These are phyloP conservation scores for Trichoderma sp. DNA, from an alignment of 2,329 filamentous ascomycete species.

Conservation along the genomic window DNA sequence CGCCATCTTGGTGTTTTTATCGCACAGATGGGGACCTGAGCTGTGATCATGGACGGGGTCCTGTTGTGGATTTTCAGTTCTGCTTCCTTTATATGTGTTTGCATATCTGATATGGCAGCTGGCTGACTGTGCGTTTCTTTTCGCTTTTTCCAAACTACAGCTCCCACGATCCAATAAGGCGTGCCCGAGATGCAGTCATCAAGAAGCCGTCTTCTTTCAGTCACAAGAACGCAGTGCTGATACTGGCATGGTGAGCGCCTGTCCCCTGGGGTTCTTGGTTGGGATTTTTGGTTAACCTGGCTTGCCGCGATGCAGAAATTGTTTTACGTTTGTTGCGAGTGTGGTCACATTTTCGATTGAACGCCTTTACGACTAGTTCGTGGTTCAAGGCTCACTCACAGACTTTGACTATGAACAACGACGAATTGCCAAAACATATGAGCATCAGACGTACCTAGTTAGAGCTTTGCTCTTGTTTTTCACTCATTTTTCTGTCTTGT, in stretches of 20 bases:
- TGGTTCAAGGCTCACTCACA: conserved; percentile 25
- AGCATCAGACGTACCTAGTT: neutral
- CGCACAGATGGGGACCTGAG: neutral
- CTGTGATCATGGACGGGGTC: conserved; percentile 2
- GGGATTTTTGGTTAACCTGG: neutral
- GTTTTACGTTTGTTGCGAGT: conserved; percentile 92
- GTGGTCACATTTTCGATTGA: conserved; percentile 80
- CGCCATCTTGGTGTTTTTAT: neutral
- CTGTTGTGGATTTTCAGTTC: conserved; percentile 33
- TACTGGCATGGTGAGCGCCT: conserved; percentile 86
- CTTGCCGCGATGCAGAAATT: conserved; percentile 64
- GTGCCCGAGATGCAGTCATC: conserved; percentile 82
- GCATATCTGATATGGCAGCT: conserved; percentile 33
- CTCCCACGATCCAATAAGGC: conserved; percentile 85
- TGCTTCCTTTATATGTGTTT: conserved; percentile 20
- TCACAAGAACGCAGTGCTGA: conserved; percentile 96
- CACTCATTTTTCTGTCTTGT: neutral
- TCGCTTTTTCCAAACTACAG: conserved; percentile 53
- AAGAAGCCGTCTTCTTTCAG: conserved; percentile 97
- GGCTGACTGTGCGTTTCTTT: conserved; percentile 46
- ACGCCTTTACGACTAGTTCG: conserved; percentile 30
- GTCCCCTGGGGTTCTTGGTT: neutral
- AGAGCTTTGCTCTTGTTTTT: neutral
- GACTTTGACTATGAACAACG: neutral
- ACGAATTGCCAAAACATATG: neutral